A percentile compares a stretch with the other conserved stretches of the same genome.
These are phyloP conservation scores for Russula brevipes DNA, from an alignment of 768 basidiomycete genomes.

Conservation along the genomic window DNA sequence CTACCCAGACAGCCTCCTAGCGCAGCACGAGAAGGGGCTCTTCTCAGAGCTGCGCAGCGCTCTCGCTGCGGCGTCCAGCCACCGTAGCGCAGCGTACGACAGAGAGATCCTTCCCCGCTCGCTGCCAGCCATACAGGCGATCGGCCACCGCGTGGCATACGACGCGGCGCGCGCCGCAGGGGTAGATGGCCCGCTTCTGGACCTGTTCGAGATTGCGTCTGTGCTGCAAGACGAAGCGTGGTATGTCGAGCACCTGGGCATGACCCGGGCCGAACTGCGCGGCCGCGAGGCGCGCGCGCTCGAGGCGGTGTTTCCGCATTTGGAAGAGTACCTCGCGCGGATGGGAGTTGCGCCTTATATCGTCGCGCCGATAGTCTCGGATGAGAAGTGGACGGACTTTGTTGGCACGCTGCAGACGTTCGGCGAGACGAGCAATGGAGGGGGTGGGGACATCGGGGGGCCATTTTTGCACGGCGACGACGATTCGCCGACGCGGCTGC, in stretches of 20 bases:
- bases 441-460: neutral
- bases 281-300: slow-evolving; percentile 27
- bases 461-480: neutral
- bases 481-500: neutral
- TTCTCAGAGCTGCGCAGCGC: slow-evolving; percentile 28
- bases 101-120: slow-evolving; percentile 53
- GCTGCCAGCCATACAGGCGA: slow-evolving; percentile 49
- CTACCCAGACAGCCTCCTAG: slow-evolving; percentile 45
- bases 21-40: slow-evolving; percentile 41
- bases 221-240: slow-evolving; percentile 53
- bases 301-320: slow-evolving; percentile 26
- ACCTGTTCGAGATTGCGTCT: slow-evolving; percentile 50
- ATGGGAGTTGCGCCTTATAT: slow-evolving; percentile 21
- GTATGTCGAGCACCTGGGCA: slow-evolving; percentile 50
- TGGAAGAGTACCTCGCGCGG: slow-evolving; percentile 23
- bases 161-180: slow-evolving; percentile 44
- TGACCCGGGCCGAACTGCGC: slow-evolving; percentile 45
- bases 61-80: slow-evolving; percentile 25
- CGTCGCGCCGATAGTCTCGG: slow-evolving; percentile 24
- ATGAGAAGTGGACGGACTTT: slow-evolving; percentile 21
- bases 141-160: slow-evolving; percentile 59
- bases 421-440: neutral
- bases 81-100: slow-evolving; percentile 50
- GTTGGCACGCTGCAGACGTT: neutral
- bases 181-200: slow-evolving; percentile 46